Base-by-base conservation (phyloP, 2,329 filamentous ascomycete genomes). In the Passalora sequoiae region DNA sequence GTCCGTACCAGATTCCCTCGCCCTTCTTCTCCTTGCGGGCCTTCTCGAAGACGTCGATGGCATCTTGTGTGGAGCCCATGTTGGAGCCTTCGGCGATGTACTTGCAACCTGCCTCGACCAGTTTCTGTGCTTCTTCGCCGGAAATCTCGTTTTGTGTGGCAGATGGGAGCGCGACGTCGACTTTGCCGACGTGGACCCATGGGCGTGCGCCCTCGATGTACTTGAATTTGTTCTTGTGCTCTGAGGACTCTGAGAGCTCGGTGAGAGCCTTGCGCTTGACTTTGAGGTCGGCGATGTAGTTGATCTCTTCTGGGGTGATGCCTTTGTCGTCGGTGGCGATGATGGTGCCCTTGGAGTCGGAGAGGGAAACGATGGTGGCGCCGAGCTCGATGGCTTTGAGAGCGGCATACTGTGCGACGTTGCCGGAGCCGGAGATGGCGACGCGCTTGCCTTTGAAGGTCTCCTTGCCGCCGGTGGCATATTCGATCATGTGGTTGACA, bases 81-180 rank as follows among this genome's bases (percentile, higher is more conserved):
- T 97, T 97, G 71, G 85, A 92, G 44, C 92, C 92, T 74, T 98
- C 92, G 46, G 92, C 92, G 56, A 97, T 83, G 74, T 88, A 94
- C 66, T 83, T 80, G 63, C 77, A 78, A 56, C 91, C 91, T 47
- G 77, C 78, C 38, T 76, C 76, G 47, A 96, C 80, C 32, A 97
- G 80, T 13, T 78, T 81, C 72, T 87, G 75, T 40, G 89, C 92
- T 76, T 98, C 92, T 60, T 92, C 88, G 65, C 83, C 81, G 63
- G 79, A 89, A 62, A 98, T 88, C 74, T 98, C 92, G 76, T 98
- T 98, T 77, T 98, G 89, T 48, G 92, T 97, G 29, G 92, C 92
- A 61, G 80, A 89, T 40, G 92, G 92, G 44, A 97, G 84, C 24
- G 86, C 92, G 54, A 97, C 78, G 67, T 97, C 91, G 65, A 97